Evolutionary conservation across 179 eudicot species (phyloP), one percentile per base, ranked within the genome.

Genomic region (Silene coronaria): DNA sequence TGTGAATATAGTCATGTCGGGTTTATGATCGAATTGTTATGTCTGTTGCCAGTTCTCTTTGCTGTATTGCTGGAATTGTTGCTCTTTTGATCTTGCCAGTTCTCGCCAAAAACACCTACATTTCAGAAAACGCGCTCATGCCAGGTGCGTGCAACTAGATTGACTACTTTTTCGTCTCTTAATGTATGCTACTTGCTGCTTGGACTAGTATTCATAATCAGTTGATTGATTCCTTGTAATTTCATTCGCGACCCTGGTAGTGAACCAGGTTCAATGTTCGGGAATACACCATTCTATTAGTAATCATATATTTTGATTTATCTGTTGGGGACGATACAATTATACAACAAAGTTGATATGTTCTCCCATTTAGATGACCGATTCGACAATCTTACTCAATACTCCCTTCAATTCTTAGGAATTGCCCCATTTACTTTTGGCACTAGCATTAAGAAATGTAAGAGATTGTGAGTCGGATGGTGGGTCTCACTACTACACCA

Each of bases 61-160:
- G 93, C 86, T 89, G 86, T 69, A 38, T 75, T 48, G 93, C 90
- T 38, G 99, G 97, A 70, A 77, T 93, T 71, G 30, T 95, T 71
- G 87, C 97, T 30, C 97, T 95, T 24, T 80, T 93, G 61, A 83
- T 89, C 42, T 80, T 95, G 75, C 97, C 99, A 19, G 82, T 87
- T 73, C 91, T 95, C 27, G 97, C 97, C 69, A 95, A 95, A 73
- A 93, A 82, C 67, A 95, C 99, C 22, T 93, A 93, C 75, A 72
- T 95, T 69, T 93, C 97, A 2, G 99, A 95, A 80, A 95, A 95
- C 83, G 97, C 99, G 16, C 88, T 95, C 32, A 86, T 95, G 93
- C 96, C 99, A 75, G 99, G 99, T 92, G 19, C 67, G 99, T 92
- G 19, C 67, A 70, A 77, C 13, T 58, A 19, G 61, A 57, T 75